Evolutionary conservation across 2,329 filamentous ascomycete genomes (phyloP), one percentile per base, ranked within the genome.

Genomic region (Colletotrichum brevisporum): DNA sequence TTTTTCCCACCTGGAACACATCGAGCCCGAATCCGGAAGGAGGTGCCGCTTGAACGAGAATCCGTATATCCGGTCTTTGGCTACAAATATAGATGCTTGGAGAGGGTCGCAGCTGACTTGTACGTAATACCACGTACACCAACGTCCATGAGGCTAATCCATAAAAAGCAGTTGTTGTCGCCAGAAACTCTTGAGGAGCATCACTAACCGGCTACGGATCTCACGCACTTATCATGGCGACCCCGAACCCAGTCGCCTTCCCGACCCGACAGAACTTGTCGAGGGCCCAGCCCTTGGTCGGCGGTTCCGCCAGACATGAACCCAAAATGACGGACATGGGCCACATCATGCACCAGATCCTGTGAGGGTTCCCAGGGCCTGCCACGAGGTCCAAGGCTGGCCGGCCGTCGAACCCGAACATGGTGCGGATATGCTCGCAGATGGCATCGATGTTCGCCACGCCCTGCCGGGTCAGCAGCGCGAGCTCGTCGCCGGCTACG

Each of bases 291-390:
- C n/a, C 4, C n/a, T 50, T 50, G 5, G 47, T 50, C 47, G 47
- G 4, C 47, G 10, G 8, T 12, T 50, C 47, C n/a, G 47, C 47
- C 16, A 50, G 47, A 50, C 47, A 50, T 4, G 47, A 50, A 10
- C 18, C 12, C 47, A 50, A 9, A 5, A 21, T 9, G 6, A 18
- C 47, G 4, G 16, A 9, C 47, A 50, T 50, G 1, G 47, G 47
- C 47, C 47, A 50, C n/a, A 50, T 21, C 47, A 50, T 50, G 18
- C 47, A 50, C 47, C 47, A 50, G 10, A 50, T 50, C 47, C 47
- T 21, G 47, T 18, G 18, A 3, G 47, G 47, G n/a, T 50, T 16
- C n/a, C 47, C 47, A 5, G 47, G 47, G 2, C n/a, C 18, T 8
- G 10, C 21, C 18, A 24, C 27, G 2, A 8, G 47, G 5, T 26